Conservation (phyloP, 768 basidiomycete species). For the Podaxis carcinomalis region DNA sequence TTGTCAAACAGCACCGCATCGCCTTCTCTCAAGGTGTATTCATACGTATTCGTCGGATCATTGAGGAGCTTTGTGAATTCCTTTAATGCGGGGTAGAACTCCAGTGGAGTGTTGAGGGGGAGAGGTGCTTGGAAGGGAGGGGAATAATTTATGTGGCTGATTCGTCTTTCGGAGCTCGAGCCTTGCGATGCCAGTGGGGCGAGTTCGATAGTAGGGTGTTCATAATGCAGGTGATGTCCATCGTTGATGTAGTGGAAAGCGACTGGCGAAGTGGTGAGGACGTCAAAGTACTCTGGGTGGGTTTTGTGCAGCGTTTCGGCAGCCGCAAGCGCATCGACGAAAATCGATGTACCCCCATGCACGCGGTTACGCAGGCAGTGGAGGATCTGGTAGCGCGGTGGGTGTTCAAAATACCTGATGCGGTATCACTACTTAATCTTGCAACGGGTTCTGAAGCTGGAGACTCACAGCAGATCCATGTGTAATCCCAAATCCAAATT, state of each 20-base stretch:
- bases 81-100: constrained; percentile 60
- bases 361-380: constrained; percentile 89
- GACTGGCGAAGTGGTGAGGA: constrained; percentile 63
- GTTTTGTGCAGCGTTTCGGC: constrained; percentile 47
- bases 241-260: constrained; percentile 91
- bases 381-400: constrained; percentile 88
- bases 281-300: constrained; percentile 48
- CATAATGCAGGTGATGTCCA: constrained; percentile 71
- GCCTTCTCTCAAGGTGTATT: constrained; percentile 72
- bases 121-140: constrained; percentile 94
- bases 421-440: neutral
- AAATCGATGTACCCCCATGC: constrained; percentile 77
- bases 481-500: constrained; percentile 84
- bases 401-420: constrained; percentile 81
- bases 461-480: constrained; percentile 83
- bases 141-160: constrained; percentile 82
- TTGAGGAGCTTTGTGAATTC: constrained; percentile 59
- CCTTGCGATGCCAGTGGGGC: constrained; percentile 18
- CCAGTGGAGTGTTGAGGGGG: constrained; percentile 42
- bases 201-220: constrained; percentile 77
- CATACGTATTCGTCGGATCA: constrained; percentile 43
- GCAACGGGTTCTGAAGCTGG: neutral
- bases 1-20: constrained; percentile 93
- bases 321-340: constrained; percentile 75
- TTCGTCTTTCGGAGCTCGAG: constrained; percentile 17